These are phyloP conservation scores for Alternaria gaisen DNA, from an alignment of 2,329 filamentous ascomycete genomes.

Conservation along the genomic window DNA sequence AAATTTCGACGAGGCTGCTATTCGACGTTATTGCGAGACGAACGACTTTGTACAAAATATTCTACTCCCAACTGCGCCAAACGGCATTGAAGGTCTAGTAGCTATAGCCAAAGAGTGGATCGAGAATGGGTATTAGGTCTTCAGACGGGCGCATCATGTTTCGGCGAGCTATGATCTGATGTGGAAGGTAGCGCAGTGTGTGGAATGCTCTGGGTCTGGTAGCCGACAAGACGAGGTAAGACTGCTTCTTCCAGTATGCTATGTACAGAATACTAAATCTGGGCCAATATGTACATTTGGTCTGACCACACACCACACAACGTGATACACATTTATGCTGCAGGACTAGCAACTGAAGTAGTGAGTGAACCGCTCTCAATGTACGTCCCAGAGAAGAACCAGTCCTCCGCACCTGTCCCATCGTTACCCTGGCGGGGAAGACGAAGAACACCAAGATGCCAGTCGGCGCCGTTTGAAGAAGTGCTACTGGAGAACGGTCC, in stretches of 20 bases:
- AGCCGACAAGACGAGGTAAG: not conserved
- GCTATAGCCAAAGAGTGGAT: not conserved
- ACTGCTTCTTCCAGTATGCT: not conserved
- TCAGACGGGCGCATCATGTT: not conserved
- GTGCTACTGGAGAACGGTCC: slow-evolving; percentile 68
- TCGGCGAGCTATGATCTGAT: no score
- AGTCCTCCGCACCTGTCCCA: slow-evolving; percentile 67
- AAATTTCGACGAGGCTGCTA: not conserved
- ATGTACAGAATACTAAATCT: not conserved
- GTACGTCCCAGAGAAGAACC: slow-evolving; percentile 77
- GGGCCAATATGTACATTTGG: not conserved
- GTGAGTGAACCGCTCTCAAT: slow-evolving; percentile 66
- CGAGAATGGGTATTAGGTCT: not conserved
- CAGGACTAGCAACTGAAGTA: slow-evolving; percentile 43
- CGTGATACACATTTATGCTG: not conserved
- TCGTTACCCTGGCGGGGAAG: slow-evolving; percentile 66
- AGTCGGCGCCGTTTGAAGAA: slow-evolving; percentile 73
- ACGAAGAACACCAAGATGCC: slow-evolving; percentile 75
- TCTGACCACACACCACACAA: not conserved
- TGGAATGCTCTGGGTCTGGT: not conserved
- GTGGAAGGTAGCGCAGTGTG: not conserved
- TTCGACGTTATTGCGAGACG: not conserved
- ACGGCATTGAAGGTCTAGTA: not conserved
- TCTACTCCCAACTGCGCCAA: not conserved
- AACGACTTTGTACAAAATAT: not conserved